These are phyloP conservation scores for Lasiodiplodia theobromae DNA, from an alignment of 2,329 filamentous ascomycete species.

Conservation along the genomic window DNA sequence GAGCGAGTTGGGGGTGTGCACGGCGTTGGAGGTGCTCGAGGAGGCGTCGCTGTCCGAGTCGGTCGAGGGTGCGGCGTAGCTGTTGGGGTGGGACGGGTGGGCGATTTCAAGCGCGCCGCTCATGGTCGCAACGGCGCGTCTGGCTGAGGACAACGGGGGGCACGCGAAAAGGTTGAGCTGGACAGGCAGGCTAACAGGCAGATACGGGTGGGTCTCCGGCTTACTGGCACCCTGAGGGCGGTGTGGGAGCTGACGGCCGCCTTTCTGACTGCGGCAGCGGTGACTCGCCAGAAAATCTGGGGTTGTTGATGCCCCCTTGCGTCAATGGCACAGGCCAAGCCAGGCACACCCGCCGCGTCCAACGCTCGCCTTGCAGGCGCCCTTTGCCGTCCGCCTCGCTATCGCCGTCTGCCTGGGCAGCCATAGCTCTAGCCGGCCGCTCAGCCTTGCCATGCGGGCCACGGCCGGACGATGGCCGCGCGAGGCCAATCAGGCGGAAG, in stretches of 20 bases:
- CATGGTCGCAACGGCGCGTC: constrained; percentile 16
- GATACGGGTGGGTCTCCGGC: constrained; percentile 16
- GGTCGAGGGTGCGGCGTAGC: neutral
- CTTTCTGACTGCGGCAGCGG: neutral
- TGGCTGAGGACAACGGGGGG: neutral
- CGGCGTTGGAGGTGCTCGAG: constrained; percentile 6
- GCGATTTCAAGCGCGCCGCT: constrained; percentile 21
- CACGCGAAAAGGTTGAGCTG: neutral
- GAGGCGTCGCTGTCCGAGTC: constrained; percentile 26
- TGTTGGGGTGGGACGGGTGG: constrained; percentile 19
- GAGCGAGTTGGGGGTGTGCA: constrained; percentile 19
- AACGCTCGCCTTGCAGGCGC: constrained; percentile 7
- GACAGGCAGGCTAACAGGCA: constrained; percentile 9
- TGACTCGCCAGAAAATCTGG: constrained; percentile 29
- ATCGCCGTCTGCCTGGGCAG: neutral
- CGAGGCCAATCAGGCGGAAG: constrained; percentile 9
- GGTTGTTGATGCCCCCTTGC: constrained; percentile 13
- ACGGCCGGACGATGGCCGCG: neutral
- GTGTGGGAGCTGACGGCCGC: constrained; percentile 19
- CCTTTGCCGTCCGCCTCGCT: neutral
- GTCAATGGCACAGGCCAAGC: constrained; percentile 21
- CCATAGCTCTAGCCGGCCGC: neutral
- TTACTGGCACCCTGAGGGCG: constrained; percentile 2
- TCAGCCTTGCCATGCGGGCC: neutral
- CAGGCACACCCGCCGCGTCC: constrained; percentile 17